Evolutionary conservation across 1,284 basidiomycete genomes (phyloP).

Genomic region (Heterobasidion parviporum): DNA sequence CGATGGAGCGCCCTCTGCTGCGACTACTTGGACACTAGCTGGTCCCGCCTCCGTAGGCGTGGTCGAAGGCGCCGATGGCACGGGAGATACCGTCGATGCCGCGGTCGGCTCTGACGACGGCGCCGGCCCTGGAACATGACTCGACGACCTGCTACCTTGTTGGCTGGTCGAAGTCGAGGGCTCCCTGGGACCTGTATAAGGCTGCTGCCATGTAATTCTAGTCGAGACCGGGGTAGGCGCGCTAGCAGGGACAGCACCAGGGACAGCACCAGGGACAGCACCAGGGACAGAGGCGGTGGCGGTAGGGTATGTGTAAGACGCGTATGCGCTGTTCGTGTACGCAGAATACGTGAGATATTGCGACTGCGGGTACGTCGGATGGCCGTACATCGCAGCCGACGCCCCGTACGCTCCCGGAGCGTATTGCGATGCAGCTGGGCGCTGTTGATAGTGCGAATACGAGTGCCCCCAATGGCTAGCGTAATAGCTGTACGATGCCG

Average conservation of each 20-base stretch:
- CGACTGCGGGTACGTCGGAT: neutral
- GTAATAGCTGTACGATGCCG: neutral
- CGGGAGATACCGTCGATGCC: neutral
- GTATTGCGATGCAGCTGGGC: neutral
- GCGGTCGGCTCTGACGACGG: neutral
- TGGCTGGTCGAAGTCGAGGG: neutral
- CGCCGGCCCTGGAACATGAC: neutral
- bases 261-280: neutral
- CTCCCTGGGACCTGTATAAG: constrained; percentile 8
- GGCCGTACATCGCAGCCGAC: neutral
- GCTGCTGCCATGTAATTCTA: constrained; percentile 9
- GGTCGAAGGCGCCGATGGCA: neutral
- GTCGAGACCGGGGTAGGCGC: neutral
- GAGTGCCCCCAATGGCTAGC: neutral
- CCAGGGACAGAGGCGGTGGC: neutral
- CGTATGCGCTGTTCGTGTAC: neutral
- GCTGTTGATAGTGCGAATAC: neutral
- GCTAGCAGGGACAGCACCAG: neutral
- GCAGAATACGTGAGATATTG: neutral
- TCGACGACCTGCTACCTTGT: neutral
- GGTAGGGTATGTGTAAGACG: neutral
- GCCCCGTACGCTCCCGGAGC: neutral
- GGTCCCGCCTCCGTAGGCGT: too few species aligned
- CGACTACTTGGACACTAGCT: neutral
- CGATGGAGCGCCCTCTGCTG: neutral